Conservation (phyloP, 345 rosid species). For the Dovyalis caffra region DNA sequence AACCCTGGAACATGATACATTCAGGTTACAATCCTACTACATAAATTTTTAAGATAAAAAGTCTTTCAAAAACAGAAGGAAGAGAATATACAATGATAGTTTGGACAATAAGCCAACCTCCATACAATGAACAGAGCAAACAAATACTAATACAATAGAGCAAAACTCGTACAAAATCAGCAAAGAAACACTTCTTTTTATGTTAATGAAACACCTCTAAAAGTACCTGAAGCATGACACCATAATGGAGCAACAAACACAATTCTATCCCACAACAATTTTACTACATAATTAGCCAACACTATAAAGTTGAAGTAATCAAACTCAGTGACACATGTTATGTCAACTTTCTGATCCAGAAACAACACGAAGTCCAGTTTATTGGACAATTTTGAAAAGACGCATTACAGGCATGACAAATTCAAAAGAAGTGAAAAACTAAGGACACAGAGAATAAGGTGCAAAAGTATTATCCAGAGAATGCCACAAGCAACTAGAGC, state of each 20-base stretch:
- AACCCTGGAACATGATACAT: conserved; percentile 41
- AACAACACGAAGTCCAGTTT: neutral
- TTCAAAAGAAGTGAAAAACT: neutral
- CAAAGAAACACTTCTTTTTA: too few relatives aligned
- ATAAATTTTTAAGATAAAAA: too few relatives aligned
- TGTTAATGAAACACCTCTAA: too few relatives aligned
- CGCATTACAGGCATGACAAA: neutral
- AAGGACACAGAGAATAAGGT: neutral
- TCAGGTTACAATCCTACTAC: neutral
- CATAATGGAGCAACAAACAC: too few relatives aligned
- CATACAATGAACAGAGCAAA: too few relatives aligned
- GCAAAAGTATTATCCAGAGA: neutral
- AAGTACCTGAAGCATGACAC: too few relatives aligned
- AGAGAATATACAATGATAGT: too few relatives aligned
- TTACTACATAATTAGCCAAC: conserved; percentile 2
- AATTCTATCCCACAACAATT: neutral
- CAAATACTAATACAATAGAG: too few relatives aligned
- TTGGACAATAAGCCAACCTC: too few relatives aligned
- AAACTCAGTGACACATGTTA: neutral
- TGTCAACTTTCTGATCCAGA: neutral
- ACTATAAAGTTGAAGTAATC: neutral
- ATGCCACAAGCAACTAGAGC: neutral
- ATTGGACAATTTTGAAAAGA: neutral
- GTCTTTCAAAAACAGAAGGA: too few relatives aligned
- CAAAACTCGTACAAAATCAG: too few relatives aligned